Evolutionary conservation across 2,329 filamentous ascomycete species (phyloP).

Genomic region (Bipolaris cookei): DNA sequence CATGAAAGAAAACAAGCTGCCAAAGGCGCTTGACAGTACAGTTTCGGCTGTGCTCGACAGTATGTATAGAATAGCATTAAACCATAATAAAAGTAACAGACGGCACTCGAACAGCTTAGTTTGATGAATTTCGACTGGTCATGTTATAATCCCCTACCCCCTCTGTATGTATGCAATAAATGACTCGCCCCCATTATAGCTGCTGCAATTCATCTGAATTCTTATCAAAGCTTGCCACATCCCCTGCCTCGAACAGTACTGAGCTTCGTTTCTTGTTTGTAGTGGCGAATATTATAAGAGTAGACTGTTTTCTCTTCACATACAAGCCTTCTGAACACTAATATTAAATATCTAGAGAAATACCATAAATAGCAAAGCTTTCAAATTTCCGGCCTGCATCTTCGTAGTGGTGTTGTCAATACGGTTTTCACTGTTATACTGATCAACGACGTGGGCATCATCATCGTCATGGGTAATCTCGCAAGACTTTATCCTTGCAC

Average conservation of each 20-base stretch:
- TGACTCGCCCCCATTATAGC: no score
- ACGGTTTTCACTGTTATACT: background rate
- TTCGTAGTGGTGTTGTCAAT: background rate
- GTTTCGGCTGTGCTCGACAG: no score
- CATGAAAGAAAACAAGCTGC: no score
- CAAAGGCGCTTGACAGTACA: no score
- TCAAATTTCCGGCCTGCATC: background rate
- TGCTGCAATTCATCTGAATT: no score
- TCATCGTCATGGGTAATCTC: background rate
- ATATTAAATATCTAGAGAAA: background rate
- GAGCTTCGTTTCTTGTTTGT: background rate
- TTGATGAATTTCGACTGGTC: no score
- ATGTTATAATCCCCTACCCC: no score
- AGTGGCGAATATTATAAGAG: background rate
- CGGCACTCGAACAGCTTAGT: no score
- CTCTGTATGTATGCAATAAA: no score
- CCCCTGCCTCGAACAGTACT: no score
- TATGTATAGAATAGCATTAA: no score
- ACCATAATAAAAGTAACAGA: no score
- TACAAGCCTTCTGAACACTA: background rate
- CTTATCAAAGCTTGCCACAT: background rate
- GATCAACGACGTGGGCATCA: background rate
- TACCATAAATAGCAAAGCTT: background rate
- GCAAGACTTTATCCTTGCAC: background rate
- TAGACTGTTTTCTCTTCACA: background rate